A percentile compares a stretch with the other conserved stretches of the same genome.
Evolutionary conservation across 2,329 filamentous ascomycete genomes (phyloP).

Genomic region (Hypoxylon sp.): DNA sequence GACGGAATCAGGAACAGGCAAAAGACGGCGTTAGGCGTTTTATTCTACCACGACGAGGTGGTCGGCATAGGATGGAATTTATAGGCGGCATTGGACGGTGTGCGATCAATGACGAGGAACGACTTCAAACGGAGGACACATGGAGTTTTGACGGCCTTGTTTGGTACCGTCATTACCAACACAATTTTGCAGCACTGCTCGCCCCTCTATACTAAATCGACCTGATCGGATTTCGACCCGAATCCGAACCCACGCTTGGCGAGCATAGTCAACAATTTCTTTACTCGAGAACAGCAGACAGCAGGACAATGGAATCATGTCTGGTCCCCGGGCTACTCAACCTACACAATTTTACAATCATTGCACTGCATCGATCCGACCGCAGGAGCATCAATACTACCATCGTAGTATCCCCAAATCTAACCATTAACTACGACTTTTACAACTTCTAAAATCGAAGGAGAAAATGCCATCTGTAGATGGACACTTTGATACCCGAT

Average conservation of each 20-base stretch:
- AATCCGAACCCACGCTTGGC: constrained; percentile 5
- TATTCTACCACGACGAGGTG: constrained; percentile 22
- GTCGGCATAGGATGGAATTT: constrained; percentile 25
- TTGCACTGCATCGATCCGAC: constrained; percentile 47
- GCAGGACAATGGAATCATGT: constrained; percentile 5
- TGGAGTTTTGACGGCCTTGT: constrained; percentile 5
- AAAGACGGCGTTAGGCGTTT: constrained; percentile 44
- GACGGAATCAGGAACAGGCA: constrained; percentile 38
- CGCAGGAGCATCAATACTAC: constrained; percentile 42
- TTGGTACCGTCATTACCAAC: constrained; percentile 4
- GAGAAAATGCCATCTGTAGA: constrained; percentile 13
- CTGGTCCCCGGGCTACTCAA: constrained; percentile 19
- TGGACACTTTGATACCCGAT: constrained; percentile 24
- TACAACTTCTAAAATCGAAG: too few relatives aligned
- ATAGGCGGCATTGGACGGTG: constrained; percentile 29
- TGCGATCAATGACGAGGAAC: constrained; percentile 29
- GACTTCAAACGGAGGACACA: constrained; percentile 15
- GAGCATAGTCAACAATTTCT: constrained; percentile 12
- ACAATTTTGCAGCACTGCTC: constrained; percentile 17
- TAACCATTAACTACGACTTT: too few relatives aligned
- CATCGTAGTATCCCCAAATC: constrained; percentile 19
- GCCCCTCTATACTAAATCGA: constrained; percentile 8
- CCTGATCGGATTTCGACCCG: constrained; percentile 11
- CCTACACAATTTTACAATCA: constrained; percentile 31
- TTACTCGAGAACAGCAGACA: constrained; percentile 7